Evolutionary conservation across 2,329 filamentous ascomycete genomes (phyloP).

Genomic region (Fusarium kyushuense): DNA sequence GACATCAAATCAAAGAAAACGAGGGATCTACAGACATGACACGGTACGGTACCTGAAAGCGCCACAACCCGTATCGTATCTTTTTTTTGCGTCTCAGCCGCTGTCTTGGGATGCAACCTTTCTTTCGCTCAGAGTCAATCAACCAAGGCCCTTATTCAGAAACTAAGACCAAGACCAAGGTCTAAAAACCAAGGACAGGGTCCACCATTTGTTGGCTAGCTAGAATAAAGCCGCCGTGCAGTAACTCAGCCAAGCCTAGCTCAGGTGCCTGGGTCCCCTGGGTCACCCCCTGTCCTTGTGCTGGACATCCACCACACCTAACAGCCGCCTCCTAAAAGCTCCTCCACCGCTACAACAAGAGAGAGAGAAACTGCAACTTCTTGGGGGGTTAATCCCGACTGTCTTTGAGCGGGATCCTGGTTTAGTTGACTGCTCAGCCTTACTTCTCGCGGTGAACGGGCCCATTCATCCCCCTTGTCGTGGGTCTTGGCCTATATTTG

Average conservation of each 20-base stretch:
- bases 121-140: neutral
- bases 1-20: slow-evolving; percentile 39
- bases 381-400: slow-evolving; percentile 32
- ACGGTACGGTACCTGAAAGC: slow-evolving; percentile 29
- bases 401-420: slow-evolving; percentile 38
- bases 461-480: slow-evolving; percentile 39
- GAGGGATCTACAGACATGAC: slow-evolving; percentile 22
- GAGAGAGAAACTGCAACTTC: slow-evolving; percentile 17
- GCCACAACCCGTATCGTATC: slow-evolving; percentile 33
- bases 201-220: slow-evolving; percentile 37
- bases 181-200: slow-evolving; percentile 22
- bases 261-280: slow-evolving; percentile 34
- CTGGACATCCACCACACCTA: slow-evolving; percentile 45
- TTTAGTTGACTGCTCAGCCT: slow-evolving; percentile 46
- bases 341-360: slow-evolving; percentile 39
- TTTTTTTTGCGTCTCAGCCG: slow-evolving; percentile 5
- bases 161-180: slow-evolving; percentile 13
- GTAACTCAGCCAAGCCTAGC: slow-evolving; percentile 35
- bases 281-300: slow-evolving; percentile 32
- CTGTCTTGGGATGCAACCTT: slow-evolving; percentile 1
- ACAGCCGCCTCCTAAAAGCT: slow-evolving; percentile 35
- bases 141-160: neutral
- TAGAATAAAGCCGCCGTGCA: slow-evolving; percentile 41
- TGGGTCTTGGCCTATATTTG: slow-evolving; percentile 41
- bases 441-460: slow-evolving; percentile 45